Base-by-base conservation (phyloP, 139 green algal species). In the Axilococcus clingmanii region DNA sequence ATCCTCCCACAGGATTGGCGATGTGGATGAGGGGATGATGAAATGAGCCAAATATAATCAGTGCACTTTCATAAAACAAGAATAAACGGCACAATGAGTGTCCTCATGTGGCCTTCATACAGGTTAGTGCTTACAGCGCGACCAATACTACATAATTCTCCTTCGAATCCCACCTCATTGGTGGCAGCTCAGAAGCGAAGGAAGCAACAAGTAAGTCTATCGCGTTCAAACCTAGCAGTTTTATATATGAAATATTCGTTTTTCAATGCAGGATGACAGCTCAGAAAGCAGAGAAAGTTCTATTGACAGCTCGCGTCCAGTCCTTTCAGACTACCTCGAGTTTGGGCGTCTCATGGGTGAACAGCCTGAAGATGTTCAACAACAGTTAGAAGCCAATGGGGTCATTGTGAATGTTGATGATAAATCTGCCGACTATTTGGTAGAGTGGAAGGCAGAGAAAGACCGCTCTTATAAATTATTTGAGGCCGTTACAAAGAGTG, bases 291-390 rank as follows among this genome's bases (percentile, higher is more conserved):
- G 32, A 30, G 29, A 16, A 44, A 23, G 16, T 0, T 20, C 40
- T 41, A n/a, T 25, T 0, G 4, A 36, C 2, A 34, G 22, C n/a
- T 47, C 25, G 4, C 33, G 9, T 20, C 17, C 23, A 4, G 48
- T 11, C 2, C 28, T 37, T 25, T 46, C 41, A 1, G 43, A 59
- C 0, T 69, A 64, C 35, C 44, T 69, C 1, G n/a, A 48, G 19
- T 69, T 69, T 58, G 61, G 61, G 20, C n/a, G 44, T 36, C 43
- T 69, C 11, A 52, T 69, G 33, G 61, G 61, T 4, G 61, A 69
- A 4, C 24, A 14, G 2, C 27, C 52, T 19, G 17, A 59, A 30
- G 30, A 64, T 14, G 52, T 48, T 31, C 32, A 53, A 51, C 33
- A 48, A 33, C 53, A 52, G 36, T 54, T 69, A 44, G 35, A 52